Evolutionary conservation across 2,329 filamentous ascomycete species (phyloP), one percentile per base, ranked within the genome.

Genomic region (Talaromyces pinophilus): DNA sequence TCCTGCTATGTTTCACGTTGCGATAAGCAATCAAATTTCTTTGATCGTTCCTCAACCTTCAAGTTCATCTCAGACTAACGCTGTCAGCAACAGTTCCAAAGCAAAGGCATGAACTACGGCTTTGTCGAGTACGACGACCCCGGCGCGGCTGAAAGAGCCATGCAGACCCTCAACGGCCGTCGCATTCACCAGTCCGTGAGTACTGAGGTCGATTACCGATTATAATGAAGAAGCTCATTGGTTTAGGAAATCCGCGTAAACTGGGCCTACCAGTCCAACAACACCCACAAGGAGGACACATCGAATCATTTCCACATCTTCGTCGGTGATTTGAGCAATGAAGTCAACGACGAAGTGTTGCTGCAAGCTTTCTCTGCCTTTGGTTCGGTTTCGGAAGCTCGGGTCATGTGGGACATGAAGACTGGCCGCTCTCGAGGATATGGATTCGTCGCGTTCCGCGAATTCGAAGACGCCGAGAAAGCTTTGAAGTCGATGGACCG

Each of bases 361-460:
- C 84, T 91, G 17, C 93, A 97, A 80, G 95, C 95, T 13, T 99
- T 99, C 81, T 96, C 92, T 59, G 92, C 92, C 54, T 99, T 98
- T 78, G 95, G 95, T 48, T 92, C 89, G 13, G 93, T 99, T 59
- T 99, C 95, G 2, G 95, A 99, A 81, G 95, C 95, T 67, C 93
- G 95, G 74, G 95, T 99, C 70, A 99, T 99, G 95, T 99, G 95
- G 95, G 95, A 99, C 79, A 99, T 99, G 95, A 99, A 99, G 86
- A 99, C 95, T 42, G 95, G 95, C 71, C 90, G 95, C 70, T 98
- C 95, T 71, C 92, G 95, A 77, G 95, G 95, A 68, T 99, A 99
- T 76, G 95, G 95, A 13, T 99, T 99, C 76, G 94, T 98, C 72
- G 95, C 95, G 60, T 99, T 96, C 86, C 91, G 94, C 69, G 95